These are phyloP conservation scores for Verticillium alfalfae DNA, from an alignment of 2,329 filamentous ascomycete genomes.

Conservation along the genomic window DNA sequence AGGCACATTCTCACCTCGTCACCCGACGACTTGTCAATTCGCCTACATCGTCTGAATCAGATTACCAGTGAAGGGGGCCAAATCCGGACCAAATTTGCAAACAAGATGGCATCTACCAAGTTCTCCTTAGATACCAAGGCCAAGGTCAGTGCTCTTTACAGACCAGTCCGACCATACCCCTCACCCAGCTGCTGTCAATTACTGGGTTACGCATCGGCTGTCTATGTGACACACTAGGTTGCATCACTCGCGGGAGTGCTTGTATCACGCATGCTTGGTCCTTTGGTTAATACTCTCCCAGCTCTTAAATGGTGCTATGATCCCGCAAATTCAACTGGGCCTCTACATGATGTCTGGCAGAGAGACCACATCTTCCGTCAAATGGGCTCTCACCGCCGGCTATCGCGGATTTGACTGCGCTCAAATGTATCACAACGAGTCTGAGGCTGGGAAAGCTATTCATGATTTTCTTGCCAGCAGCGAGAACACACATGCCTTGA, in stretches of 20 bases:
- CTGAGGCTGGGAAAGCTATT: constrained; percentile 63
- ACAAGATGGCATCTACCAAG: not conserved
- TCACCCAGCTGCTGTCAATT: too few species aligned
- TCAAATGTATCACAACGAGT: constrained; percentile 63
- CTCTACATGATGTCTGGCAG: constrained; percentile 64
- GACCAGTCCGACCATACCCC: too few species aligned
- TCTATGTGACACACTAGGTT: not conserved
- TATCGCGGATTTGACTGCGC: constrained; percentile 48
- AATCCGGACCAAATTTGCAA: too few species aligned
- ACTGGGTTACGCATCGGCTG: too few species aligned
- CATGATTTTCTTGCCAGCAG: constrained; percentile 43
- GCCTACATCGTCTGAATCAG: too few species aligned
- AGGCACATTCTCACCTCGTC: not conserved
- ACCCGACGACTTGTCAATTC: not conserved
- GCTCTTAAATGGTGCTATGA: constrained; percentile 59
- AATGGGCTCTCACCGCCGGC: constrained; percentile 47
- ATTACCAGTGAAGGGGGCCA: too few species aligned
- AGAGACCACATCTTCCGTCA: constrained; percentile 54
- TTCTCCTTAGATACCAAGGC: not conserved
- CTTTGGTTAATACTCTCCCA: constrained; percentile 15
- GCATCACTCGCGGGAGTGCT: too few species aligned
- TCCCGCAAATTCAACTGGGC: constrained; percentile 69
- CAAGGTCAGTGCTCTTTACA: not conserved
- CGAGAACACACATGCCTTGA: constrained; percentile 43
- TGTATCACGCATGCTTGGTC: not conserved